Base-by-base conservation (phyloP, 2,329 filamentous ascomycete species). In the Diaporthe sp. region DNA sequence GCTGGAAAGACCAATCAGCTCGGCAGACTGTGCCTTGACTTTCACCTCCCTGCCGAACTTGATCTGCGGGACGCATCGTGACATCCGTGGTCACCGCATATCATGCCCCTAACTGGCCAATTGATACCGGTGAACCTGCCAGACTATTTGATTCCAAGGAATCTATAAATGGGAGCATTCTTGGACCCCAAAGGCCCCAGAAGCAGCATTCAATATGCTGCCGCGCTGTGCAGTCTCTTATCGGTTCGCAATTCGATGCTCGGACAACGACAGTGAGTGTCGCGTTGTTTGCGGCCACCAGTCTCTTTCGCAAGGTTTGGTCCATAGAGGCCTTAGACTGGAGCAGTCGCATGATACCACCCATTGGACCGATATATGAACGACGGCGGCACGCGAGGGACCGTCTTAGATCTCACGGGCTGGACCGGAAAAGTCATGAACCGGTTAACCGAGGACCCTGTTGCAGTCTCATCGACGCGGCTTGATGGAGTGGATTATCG, bases 51-150 rank as follows among this genome's bases (percentile, higher is more conserved):
- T 44, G 39, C 17, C 65, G n/a, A 37, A 49, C 31, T 65, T 28
- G 65, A 70, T 42, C 65, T 70, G 49, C 49, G 34, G 39, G 63
- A 61, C 58, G 72, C 75, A 67, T 72, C 58, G 72, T 75, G 72
- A 75, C 31, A 47, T 60, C 22, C 25, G 44, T 51, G 34, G 60
- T 75, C 75, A 75, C 67, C 31, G 73, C 68, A 72, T 58, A 44
- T 71, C n/a, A 7, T 25, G 17, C 12, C 39, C 22, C 42, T 13
- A 55, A 58, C 9, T 65, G 68, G 58, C 67, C 44, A 34, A 44
- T 44, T 47, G 17, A 49, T 65, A n/a, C 57, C 44, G 55, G 60
- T 31, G 57, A 37, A 34, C 47, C 34, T 31, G n/a, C 3, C 58
- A 31, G 42, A 51, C 53, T 61, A 63, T 39, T 72, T 22, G 34